phyloP scores from a whole-genome alignment of 2,329 filamentous ascomycete species.

The Volutella citrinella region DNA sequence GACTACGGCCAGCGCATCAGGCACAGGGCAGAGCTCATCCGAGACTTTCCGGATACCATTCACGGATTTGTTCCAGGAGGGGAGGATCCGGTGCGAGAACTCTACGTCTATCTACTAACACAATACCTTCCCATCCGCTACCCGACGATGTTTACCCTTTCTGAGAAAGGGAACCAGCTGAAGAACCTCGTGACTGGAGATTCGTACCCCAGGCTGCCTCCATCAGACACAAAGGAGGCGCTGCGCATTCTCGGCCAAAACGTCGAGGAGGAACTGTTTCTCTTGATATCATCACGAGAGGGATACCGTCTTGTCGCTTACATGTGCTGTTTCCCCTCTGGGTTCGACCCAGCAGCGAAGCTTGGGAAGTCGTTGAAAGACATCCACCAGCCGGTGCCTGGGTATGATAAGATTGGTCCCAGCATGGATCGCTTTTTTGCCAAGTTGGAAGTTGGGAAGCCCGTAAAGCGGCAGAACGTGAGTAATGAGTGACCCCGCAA shows the following conservation, averaged over 20 bases:
- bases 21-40: slow-evolving; percentile 35
- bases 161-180: slow-evolving; percentile 26
- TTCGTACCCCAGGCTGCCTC: slow-evolving; percentile 25
- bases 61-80: slow-evolving; percentile 40
- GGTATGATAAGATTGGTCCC: slow-evolving; percentile 47
- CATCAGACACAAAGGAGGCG: slow-evolving; percentile 27
- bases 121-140: slow-evolving; percentile 45
- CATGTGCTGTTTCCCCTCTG: slow-evolving; percentile 44
- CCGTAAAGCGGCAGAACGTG: slow-evolving; percentile 50
- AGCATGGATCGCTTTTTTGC: slow-evolving; percentile 53
- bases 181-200: slow-evolving; percentile 38
- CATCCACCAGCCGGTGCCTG: slow-evolving; percentile 49
- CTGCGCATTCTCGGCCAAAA: slow-evolving; percentile 44
- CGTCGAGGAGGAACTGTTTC: slow-evolving; percentile 55
- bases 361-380: slow-evolving; percentile 44
- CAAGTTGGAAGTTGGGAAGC: slow-evolving; percentile 44
- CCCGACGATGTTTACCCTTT: slow-evolving; percentile 42
- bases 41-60: slow-evolving; percentile 34
- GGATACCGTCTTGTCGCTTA: too few species aligned
- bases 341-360: slow-evolving; percentile 48
- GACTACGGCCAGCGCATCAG: slow-evolving; percentile 44
- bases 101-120: slow-evolving; percentile 45
- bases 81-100: slow-evolving; percentile 40
- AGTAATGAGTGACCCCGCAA: neutral
- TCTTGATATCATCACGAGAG: too few species aligned